Percentiles rank a stretch among this genome's conserved stretches.
phyloP scores from a whole-genome alignment of 2,329 filamentous ascomycete genomes.

The Talaromyces sp. region DNA sequence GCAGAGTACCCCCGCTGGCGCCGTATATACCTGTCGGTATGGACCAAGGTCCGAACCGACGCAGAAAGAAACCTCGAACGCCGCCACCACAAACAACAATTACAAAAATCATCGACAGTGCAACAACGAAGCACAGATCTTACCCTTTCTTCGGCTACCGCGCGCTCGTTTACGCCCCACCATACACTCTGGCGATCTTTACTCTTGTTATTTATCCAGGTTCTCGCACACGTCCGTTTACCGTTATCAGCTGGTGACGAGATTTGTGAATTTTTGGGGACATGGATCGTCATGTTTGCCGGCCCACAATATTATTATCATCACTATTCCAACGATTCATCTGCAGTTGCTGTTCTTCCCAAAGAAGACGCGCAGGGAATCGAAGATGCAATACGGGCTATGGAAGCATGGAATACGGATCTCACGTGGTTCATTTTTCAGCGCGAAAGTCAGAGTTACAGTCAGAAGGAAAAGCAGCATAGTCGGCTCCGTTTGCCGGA shows the following conservation, averaged over 20 bases:
- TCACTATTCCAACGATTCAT: background rate
- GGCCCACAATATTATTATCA: constrained; percentile 24
- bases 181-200: constrained; percentile 35
- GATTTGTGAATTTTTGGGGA: constrained; percentile 33
- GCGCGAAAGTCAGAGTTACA: constrained; percentile 10
- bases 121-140: constrained; percentile 10
- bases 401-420: constrained; percentile 38
- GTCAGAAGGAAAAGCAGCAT: background rate
- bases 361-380: constrained; percentile 16
- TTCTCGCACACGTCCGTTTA: constrained; percentile 35
- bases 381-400: constrained; percentile 28
- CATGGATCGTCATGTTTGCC: constrained; percentile 31
- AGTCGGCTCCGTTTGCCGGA: constrained; percentile 3
- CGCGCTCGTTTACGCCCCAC: constrained; percentile 32
- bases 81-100: constrained; percentile 17
- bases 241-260: constrained; percentile 35
- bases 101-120: background rate
- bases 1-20: constrained; percentile 54
- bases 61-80: constrained; percentile 31
- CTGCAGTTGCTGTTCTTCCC: background rate
- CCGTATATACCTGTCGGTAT: constrained; percentile 33
- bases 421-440: constrained; percentile 38
- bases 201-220: constrained; percentile 31
- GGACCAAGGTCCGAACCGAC: constrained; percentile 32
- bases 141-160: constrained; percentile 16